Evolutionary conservation across 371 early-diverging fungal species (phyloP), one percentile per base, ranked within the genome.

Genomic region (Capniomyces stellatus): DNA sequence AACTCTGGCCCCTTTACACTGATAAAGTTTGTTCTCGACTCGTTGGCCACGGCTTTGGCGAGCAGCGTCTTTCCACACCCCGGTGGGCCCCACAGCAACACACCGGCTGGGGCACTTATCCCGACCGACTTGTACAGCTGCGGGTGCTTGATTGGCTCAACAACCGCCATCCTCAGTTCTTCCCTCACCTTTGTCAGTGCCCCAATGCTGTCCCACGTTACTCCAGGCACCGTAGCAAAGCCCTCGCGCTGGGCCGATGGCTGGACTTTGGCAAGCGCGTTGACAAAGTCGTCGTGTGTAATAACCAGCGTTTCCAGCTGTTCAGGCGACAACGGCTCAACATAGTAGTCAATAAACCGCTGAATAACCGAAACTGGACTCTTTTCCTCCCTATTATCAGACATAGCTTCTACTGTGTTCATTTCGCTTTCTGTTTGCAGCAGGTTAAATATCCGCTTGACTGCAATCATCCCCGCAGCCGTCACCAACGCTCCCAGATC

Each of bases 41-140:
- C 92, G 64, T 89, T 95, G 1, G 98, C 95, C 25, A 99, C 91
- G 0, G 99, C 99, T 66, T 96, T 96, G 19, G 99, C 99, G 57
- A 99, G 72, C 56, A 99, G 66, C 2, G 99, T 98, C 70, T 99
- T 99, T 48, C 99, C 99, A 71, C 96, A 96, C 58, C 99, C 99
- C 2, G 99, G 99, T 30, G 99, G 99, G 13, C 99, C 99, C 83
- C 96, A 95, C 18, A 99, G 71, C 43, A 99, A 70, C 0, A 99
- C 94, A 52, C 99, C 99, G 29, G 87, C 82, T 2, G 98, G 89
- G 1, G 83, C 75, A 1, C 76, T 80, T 54, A 99, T 97, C 28
- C 99, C 99, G 0, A 98, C 87, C 46, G 75, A 70, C 46, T 77
- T 72, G 71, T 95, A 99, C 49, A 84, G 73, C 52, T 96, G 89